A percentile compares a stretch with the other conserved stretches of the same genome.
These are phyloP conservation scores for Forsythia viridissima DNA, from an alignment of 257 asterid genomes.

Conservation along the genomic window DNA sequence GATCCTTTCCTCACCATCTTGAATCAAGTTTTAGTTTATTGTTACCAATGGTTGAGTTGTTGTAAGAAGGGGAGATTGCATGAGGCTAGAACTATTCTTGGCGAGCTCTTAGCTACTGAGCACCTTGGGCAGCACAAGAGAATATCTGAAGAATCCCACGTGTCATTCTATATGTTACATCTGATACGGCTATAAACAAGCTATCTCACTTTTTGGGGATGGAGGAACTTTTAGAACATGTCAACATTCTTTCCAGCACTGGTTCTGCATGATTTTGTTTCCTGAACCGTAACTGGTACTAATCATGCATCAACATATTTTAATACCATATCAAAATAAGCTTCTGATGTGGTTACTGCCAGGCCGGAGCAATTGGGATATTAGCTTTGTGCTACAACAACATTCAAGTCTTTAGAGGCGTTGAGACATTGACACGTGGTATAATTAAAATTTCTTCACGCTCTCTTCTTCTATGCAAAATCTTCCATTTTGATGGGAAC, in stretches of 20 bases:
- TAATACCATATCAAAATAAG: background rate
- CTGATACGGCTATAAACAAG: background rate
- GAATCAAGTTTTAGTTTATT: background rate
- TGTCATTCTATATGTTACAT: background rate
- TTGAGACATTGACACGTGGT: constrained; percentile 96
- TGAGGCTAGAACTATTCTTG: background rate
- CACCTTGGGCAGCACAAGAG: background rate
- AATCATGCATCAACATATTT: background rate
- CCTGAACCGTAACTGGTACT: constrained; percentile 4
- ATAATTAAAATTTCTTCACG: constrained; percentile 29
- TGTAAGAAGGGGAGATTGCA: background rate
- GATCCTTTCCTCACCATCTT: background rate
- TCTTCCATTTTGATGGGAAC: background rate
- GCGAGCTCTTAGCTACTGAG: background rate
- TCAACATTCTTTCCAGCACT: background rate
- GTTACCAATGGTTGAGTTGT: background rate
- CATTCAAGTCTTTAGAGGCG: constrained; percentile 86
- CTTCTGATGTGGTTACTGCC: constrained; percentile 32
- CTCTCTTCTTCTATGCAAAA: constrained; percentile 11
- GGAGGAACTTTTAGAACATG: background rate
- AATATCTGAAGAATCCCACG: background rate
- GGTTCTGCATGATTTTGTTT: constrained; percentile 1
- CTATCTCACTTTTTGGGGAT: background rate
- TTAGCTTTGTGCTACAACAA: constrained; percentile 93
- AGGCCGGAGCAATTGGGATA: constrained; percentile 97